Conservation (phyloP, 1,284 basidiomycete genomes). For the Ganoderma lingzhi region DNA sequence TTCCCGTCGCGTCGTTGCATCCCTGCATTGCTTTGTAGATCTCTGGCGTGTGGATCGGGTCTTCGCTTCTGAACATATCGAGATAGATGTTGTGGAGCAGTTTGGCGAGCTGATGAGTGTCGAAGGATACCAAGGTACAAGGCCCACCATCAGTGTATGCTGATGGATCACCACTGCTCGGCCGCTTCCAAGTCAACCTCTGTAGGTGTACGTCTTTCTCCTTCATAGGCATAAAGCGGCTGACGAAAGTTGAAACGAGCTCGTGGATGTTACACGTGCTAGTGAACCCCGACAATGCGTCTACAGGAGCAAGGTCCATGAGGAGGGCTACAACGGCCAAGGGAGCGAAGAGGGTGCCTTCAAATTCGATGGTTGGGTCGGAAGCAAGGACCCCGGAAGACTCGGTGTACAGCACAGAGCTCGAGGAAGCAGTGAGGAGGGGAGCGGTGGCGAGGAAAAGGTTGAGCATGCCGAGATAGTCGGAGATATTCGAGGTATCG, state of each 20-base stretch:
- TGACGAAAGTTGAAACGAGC: slow-evolving; percentile 22
- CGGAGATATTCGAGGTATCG: no score
- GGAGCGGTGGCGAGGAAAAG: no score
- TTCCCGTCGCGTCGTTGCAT: slow-evolving; percentile 22
- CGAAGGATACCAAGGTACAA: slow-evolving; percentile 32
- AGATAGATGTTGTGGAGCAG: slow-evolving; percentile 56
- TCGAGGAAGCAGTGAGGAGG: no score
- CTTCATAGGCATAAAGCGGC: slow-evolving; percentile 20
- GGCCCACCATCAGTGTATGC: slow-evolving; percentile 3
- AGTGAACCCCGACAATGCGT: slow-evolving; percentile 51
- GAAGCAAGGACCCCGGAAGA: slow-evolving; percentile 41
- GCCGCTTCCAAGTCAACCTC: slow-evolving; percentile 52
- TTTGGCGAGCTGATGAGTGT: slow-evolving; percentile 46
- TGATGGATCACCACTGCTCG: slow-evolving; percentile 38
- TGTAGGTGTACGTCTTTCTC: slow-evolving; percentile 49
- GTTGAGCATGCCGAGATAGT: no score
- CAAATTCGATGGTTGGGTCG: slow-evolving; percentile 44
- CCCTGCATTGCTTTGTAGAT: slow-evolving; percentile 28
- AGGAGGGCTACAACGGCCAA: slow-evolving; percentile 49
- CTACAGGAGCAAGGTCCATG: slow-evolving; percentile 50
- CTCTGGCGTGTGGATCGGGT: slow-evolving; percentile 23
- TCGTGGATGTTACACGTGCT: slow-evolving; percentile 54
- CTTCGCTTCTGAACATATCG: slow-evolving; percentile 54
- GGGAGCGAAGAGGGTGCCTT: slow-evolving; percentile 47
- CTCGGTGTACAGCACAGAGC: slow-evolving; percentile 39